Percentiles rank a stretch among this genome's conserved stretches.
These are phyloP conservation scores for Boletellus deceptivus DNA, from an alignment of 1,284 basidiomycete genomes.

Conservation along the genomic window DNA sequence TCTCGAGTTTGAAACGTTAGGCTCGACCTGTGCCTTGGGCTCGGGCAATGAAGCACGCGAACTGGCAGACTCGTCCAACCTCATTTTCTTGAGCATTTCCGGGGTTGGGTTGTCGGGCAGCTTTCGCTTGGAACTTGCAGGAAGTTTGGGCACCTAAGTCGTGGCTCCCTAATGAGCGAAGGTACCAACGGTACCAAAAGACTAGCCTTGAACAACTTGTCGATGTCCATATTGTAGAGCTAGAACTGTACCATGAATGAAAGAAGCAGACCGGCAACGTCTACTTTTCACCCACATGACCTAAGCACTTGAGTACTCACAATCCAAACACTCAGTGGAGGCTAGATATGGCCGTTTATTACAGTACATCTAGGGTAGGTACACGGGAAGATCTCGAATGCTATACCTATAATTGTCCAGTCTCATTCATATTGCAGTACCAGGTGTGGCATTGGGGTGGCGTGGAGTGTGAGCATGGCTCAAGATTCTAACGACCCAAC, in stretches of 20 bases:
- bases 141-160: slow-evolving; percentile 66
- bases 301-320: slow-evolving; percentile 16
- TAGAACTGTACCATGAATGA: background rate
- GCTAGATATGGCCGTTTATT: background rate
- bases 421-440: slow-evolving; percentile 9
- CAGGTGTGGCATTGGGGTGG: slow-evolving; percentile 9
- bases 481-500: slow-evolving; percentile 22
- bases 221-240: slow-evolving; percentile 62
- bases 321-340: background rate
- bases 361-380: slow-evolving; percentile 2
- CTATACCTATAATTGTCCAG: background rate
- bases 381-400: background rate
- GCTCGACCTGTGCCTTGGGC: slow-evolving; percentile 23
- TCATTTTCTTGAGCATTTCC: slow-evolving; percentile 79
- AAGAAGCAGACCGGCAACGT: background rate
- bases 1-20: slow-evolving; percentile 33
- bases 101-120: slow-evolving; percentile 81
- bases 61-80: slow-evolving; percentile 42
- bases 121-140: slow-evolving; percentile 69
- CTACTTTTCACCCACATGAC: slow-evolving; percentile 6
- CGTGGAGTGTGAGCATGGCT: slow-evolving; percentile 19
- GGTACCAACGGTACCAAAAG: background rate
- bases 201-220: slow-evolving; percentile 77
- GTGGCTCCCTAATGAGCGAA: background rate
- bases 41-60: slow-evolving; percentile 5